A percentile compares a stretch with the other conserved stretches of the same genome.
phyloP scores from a whole-genome alignment of 2,329 filamentous ascomycete genomes.

The Fusarium denticulatum region DNA sequence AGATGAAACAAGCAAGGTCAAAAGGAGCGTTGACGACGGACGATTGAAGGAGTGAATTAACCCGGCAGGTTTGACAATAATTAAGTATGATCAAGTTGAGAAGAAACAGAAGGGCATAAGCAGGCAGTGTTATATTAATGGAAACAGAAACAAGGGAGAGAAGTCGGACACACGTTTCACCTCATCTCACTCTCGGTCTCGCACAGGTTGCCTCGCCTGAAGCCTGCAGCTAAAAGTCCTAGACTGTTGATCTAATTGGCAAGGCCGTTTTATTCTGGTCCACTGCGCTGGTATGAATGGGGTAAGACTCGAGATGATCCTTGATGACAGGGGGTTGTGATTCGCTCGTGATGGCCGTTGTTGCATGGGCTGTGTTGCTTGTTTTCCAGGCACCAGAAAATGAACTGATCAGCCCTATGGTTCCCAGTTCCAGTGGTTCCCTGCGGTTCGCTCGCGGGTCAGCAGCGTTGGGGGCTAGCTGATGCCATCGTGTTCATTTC shows the following conservation, averaged over 20 bases:
- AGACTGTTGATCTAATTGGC: conserved; percentile 10
- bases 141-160: conserved; percentile 3
- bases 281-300: conserved; percentile 25
- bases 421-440: not conserved
- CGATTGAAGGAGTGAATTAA: conserved; percentile 18
- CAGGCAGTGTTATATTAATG: conserved; percentile 24
- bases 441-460: not conserved
- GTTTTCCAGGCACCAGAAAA: conserved; percentile 38
- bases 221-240: conserved; percentile 18
- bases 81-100: not conserved
- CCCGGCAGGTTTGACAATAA: not conserved
- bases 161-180: conserved; percentile 12
- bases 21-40: not conserved
- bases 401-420: conserved; percentile 39
- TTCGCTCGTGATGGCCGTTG: conserved; percentile 47
- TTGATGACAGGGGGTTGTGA: conserved; percentile 8
- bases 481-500: not conserved
- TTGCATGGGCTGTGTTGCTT: conserved; percentile 44
- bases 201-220: conserved; percentile 30
- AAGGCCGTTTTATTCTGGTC: not conserved
- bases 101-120: not conserved
- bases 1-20: not conserved
- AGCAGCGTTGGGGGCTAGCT: not conserved
- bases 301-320: conserved; percentile 20
- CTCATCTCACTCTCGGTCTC: conserved; percentile 12